A percentile compares a stretch with the other conserved stretches of the same genome.
Conservation (phyloP, 2,329 filamentous ascomycete species). For the Diaporthe capsici region DNA sequence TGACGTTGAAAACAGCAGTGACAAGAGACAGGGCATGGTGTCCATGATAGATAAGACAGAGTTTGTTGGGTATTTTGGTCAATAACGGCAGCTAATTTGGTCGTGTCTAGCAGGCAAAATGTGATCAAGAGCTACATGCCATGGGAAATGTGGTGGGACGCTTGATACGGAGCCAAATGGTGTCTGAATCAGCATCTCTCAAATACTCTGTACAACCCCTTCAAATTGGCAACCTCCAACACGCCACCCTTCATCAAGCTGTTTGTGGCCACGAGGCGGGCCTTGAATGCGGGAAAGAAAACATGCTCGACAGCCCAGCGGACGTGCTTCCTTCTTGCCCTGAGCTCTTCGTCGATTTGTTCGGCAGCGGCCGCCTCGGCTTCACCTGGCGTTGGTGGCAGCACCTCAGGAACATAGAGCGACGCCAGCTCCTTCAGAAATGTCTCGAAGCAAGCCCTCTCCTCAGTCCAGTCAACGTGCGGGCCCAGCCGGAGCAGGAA, state of each 20-base stretch:
- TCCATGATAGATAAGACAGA: neutral
- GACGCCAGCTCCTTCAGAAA: conserved; percentile 89
- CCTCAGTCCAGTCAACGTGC: conserved; percentile 86
- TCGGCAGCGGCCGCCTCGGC: conserved; percentile 48
- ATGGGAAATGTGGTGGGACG: neutral
- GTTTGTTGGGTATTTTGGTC: neutral
- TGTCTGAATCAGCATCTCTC: conserved; percentile 78
- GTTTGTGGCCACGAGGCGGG: conserved; percentile 85
- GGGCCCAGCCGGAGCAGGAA: conserved; percentile 93
- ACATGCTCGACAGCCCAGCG: conserved; percentile 83
- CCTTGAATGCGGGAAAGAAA: conserved; percentile 90
- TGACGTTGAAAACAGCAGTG: neutral
- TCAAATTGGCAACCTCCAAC: conserved; percentile 90
- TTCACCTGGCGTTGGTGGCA: conserved; percentile 68
- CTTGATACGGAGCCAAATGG: neutral
- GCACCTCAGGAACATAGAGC: conserved; percentile 90
- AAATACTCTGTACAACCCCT: conserved; percentile 94
- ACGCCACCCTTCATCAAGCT: conserved; percentile 80
- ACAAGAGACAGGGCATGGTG: neutral
- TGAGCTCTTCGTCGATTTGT: conserved; percentile 65
- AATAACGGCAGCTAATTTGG: neutral
- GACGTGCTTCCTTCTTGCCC: conserved; percentile 77
- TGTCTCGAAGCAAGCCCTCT: conserved; percentile 86
- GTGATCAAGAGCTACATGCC: neutral
- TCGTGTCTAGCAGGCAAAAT: neutral